These are phyloP conservation scores for Lippia alba DNA, from an alignment of 305 asterid genomes.

Conservation along the genomic window DNA sequence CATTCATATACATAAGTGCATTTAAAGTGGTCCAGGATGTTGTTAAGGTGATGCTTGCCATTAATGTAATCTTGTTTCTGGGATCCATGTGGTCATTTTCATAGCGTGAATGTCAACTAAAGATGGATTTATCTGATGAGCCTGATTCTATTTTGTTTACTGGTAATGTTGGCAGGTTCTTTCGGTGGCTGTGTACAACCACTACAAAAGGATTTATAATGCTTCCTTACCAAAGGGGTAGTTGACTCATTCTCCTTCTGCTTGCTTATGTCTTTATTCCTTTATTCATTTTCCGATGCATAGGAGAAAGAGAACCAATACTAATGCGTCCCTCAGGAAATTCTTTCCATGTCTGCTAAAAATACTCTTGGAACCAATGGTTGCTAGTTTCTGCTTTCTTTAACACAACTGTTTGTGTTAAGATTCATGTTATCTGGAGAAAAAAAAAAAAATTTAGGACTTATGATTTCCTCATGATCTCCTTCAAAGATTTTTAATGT, in stretches of 20 bases:
- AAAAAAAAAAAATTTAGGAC: neutral
- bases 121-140: neutral
- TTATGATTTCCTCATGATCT: too few relatives aligned
- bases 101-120: slow-evolving; percentile 14
- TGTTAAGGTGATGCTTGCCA: neutral
- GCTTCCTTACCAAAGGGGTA: slow-evolving; percentile 78
- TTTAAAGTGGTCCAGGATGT: too few relatives aligned
- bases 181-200: slow-evolving; percentile 93
- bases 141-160: slow-evolving; percentile 27
- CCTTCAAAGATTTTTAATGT: too few relatives aligned
- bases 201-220: slow-evolving; percentile 85
- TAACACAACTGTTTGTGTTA: neutral
- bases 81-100: slow-evolving; percentile 33
- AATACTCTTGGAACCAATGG: too few relatives aligned
- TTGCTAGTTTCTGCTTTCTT: neutral
- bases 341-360: too few relatives aligned
- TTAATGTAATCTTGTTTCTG: slow-evolving; percentile 21
- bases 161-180: slow-evolving; percentile 69
- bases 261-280: slow-evolving; percentile 4
- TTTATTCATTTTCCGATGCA: neutral
- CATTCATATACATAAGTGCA: neutral
- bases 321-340: slow-evolving; percentile 4
- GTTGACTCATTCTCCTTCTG: slow-evolving; percentile 39
- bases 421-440: neutral
- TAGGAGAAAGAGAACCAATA: slow-evolving; percentile 16